Evolutionary conservation across 257 asterid genomes (phyloP).

Genomic region (Ballota nigra): DNA sequence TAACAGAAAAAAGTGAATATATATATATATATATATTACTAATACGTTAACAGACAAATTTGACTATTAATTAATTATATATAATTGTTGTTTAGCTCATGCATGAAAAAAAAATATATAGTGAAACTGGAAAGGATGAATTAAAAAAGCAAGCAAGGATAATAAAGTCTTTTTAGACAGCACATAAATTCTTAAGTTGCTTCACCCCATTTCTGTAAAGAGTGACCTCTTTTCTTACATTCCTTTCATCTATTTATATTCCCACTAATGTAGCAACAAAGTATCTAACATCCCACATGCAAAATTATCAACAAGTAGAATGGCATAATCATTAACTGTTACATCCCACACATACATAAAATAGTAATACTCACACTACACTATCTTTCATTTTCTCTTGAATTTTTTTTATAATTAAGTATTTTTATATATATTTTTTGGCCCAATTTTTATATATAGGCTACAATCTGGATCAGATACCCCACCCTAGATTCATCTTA

Average conservation of each 20-base stretch:
- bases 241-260: constrained; percentile 27
- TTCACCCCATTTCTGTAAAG: constrained; percentile 18
- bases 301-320: constrained; percentile 29
- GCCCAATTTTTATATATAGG: not conserved
- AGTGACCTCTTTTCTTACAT: constrained; percentile 26
- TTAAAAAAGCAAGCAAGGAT: not conserved
- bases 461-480: not conserved
- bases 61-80: not conserved
- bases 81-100: not conserved
- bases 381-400: not conserved
- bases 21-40: too few relatives aligned
- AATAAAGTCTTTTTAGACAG: constrained; percentile 13
- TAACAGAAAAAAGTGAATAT: too few relatives aligned
- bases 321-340: constrained; percentile 30
- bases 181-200: constrained; percentile 8
- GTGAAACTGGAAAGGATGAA: not conserved
- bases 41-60: too few relatives aligned
- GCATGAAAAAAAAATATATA: not conserved
- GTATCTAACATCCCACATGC: constrained; percentile 49
- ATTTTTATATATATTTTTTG: not conserved
- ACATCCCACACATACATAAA: constrained; percentile 20
- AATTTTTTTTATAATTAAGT: not conserved
- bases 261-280: constrained; percentile 34
- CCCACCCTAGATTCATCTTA: not conserved
- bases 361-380: constrained; percentile 1